Percentiles rank a stretch among this genome's conserved stretches.
These are phyloP conservation scores for Blepharisma japonicum DNA, from an alignment of 73 alveolate genomes.

Conservation along the genomic window DNA sequence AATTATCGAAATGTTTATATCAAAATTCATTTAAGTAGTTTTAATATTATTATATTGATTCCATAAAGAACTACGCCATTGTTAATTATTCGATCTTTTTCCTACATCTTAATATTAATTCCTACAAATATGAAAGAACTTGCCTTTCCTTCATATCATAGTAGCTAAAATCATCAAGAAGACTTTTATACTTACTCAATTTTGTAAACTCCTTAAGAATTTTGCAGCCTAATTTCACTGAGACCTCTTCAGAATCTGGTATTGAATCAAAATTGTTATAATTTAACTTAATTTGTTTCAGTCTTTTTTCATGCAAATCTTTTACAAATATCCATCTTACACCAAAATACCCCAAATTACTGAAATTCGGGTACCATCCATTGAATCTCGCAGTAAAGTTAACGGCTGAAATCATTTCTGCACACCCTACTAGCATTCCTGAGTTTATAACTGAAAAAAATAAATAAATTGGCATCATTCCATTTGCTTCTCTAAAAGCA, in stretches of 20 bases:
- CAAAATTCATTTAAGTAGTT: no score
- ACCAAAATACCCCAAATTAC: conserved; percentile 62
- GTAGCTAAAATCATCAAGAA: conserved; percentile 55
- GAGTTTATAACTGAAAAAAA: conserved; percentile 58
- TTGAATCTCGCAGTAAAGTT: conserved; percentile 46
- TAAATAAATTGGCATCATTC: conserved; percentile 43
- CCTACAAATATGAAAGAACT: background rate
- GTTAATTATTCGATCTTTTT: no score
- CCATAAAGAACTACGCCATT: no score
- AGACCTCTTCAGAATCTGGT: conserved; percentile 69
- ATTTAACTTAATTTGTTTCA: conserved; percentile 44
- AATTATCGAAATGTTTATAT: no score
- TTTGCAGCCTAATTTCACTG: conserved; percentile 52
- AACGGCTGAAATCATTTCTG: conserved; percentile 57
- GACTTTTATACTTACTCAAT: conserved; percentile 54
- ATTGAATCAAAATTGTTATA: conserved; percentile 41
- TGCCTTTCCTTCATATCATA: conserved; percentile 53
- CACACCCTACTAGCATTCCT: conserved; percentile 59
- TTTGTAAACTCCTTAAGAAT: conserved; percentile 58
- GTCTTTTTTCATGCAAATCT: conserved; percentile 53
- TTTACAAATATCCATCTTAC: conserved; percentile 67
- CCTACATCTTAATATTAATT: background rate
- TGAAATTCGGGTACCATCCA: conserved; percentile 63
- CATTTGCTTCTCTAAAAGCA: conserved; percentile 43
- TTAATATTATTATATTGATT: no score